Conservation (phyloP, 768 basidiomycete genomes). For the Russula compacta region DNA sequence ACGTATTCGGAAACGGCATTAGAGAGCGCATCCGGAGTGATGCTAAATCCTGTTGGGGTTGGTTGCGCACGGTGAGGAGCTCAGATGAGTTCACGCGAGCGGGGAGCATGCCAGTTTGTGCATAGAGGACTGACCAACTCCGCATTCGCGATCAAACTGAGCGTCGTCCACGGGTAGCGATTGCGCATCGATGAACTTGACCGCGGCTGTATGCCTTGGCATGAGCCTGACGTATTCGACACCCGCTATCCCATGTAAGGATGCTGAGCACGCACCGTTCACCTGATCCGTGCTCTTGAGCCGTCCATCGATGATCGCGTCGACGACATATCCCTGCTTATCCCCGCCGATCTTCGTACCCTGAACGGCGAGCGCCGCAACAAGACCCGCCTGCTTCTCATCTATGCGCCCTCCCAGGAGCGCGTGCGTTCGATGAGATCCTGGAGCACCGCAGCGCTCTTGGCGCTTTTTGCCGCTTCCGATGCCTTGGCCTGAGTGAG, state of each 20-base stretch:
- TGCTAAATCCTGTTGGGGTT: conserved; percentile 57
- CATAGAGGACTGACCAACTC: conserved; percentile 58
- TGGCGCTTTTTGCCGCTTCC: conserved; percentile 75
- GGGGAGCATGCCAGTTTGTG: background rate
- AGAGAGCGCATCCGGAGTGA: conserved; percentile 58
- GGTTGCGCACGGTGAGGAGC: background rate
- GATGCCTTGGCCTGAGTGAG: conserved; percentile 67
- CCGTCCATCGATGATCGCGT: conserved; percentile 60
- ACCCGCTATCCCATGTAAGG: background rate
- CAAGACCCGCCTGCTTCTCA: conserved; percentile 67
- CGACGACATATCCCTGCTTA: conserved; percentile 54
- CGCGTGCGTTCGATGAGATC: conserved; percentile 54
- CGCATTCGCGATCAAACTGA: conserved; percentile 72
- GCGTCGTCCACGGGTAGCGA: conserved; percentile 50
- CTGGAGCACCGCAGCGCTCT: conserved; percentile 61
- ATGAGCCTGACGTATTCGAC: background rate
- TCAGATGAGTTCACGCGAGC: background rate
- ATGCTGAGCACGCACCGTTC: conserved; percentile 44
- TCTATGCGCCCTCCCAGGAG: conserved; percentile 44
- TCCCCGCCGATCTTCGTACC: conserved; percentile 51
- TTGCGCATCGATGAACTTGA: conserved; percentile 62
- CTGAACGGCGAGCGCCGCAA: conserved; percentile 57
- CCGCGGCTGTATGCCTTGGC: conserved; percentile 46
- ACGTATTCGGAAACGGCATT: conserved; percentile 49
- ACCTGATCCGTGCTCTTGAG: conserved; percentile 83